A percentile compares a stretch with the other conserved stretches of the same genome.
Conservation (phyloP, 2,329 filamentous ascomycete genomes). For the Ambrosiella beaveri region DNA sequence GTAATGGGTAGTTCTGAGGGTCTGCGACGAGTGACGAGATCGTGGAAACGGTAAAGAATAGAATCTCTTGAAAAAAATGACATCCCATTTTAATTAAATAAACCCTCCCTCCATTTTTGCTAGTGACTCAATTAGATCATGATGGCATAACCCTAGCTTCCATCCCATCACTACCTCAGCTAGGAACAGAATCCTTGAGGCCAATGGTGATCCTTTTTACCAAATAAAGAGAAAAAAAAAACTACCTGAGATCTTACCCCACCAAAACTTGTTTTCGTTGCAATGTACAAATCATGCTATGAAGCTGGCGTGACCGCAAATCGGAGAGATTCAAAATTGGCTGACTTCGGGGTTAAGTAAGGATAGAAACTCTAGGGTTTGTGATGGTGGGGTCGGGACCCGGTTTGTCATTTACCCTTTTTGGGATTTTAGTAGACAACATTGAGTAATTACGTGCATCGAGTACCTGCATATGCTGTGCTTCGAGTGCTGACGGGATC, state of each 20-base stretch:
- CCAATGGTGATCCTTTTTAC: background rate
- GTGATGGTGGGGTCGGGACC: background rate
- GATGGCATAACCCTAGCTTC: background rate
- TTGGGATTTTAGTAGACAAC: background rate
- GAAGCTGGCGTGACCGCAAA: constrained; percentile 5
- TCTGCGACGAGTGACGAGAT: background rate
- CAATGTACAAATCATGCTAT: background rate
- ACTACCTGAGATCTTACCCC: background rate
- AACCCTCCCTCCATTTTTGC: background rate
- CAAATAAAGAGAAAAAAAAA: background rate
- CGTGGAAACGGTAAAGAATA: background rate
- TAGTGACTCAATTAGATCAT: background rate
- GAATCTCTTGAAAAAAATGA: background rate
- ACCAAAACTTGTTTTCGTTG: background rate
- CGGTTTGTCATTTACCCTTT: background rate
- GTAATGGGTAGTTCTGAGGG: constrained; percentile 2
- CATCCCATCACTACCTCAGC: background rate
- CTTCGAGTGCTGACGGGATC: background rate
- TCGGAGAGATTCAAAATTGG: constrained; percentile 2
- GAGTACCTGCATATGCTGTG: background rate
- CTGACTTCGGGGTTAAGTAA: background rate
- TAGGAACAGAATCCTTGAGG: background rate
- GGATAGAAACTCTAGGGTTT: background rate
- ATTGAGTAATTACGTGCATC: background rate
- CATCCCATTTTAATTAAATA: background rate